Base-by-base conservation (phyloP, 1,284 basidiomycete species). In the Pseudozyma pruni region DNA sequence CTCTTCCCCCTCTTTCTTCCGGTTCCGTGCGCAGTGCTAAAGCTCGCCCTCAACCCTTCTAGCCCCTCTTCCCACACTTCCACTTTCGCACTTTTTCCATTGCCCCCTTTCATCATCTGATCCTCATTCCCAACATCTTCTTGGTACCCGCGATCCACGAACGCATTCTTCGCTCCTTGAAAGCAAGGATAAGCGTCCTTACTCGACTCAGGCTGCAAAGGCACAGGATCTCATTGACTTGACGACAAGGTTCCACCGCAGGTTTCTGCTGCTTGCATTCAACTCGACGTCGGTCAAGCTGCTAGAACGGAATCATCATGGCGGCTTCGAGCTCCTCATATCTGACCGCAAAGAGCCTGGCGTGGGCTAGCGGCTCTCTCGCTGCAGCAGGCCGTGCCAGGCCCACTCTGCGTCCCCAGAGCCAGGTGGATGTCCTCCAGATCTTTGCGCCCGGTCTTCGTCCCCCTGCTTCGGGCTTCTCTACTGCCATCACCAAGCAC, bases 391-490 rank as follows among this genome's bases (percentile, higher is more conserved):
- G 54, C 33, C 38, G 57, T 23, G 46, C 56, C 23, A 54, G 57
- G 37, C 68, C 59, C 17, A 31, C 53, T 2, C 35, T 61, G 35
- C 63, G 55, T 23, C 60, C 58, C 14, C 29, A 23, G 22, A 49
- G 17, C 31, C 72, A 74, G 49, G n/a, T 46, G 39, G 72, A 74
- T 17, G 58, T 74, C 13, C 57, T 74, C 27, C 57, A 71, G 19
- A 59, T 72, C 59, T 74, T 74, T 22, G 68, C 52, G 7, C 72
- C 72, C 17, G 67, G 68, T 31, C 37, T 74, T 11, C 52, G 31
- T 13, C 40, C 45, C 1, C 46, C 61, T 22, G 22, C 46, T 11
- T 53, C 61, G 0, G 34, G 45, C 40, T 59, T 58, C 22, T 67
- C 72, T 17, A 63, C 68, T n/a, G 57, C 68, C 33, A 39, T 72